A percentile compares a stretch with the other conserved stretches of the same genome.
These are phyloP conservation scores for Vitis hybrid DNA, from an alignment of 177 flowering plant genomes.

Conservation along the genomic window DNA sequence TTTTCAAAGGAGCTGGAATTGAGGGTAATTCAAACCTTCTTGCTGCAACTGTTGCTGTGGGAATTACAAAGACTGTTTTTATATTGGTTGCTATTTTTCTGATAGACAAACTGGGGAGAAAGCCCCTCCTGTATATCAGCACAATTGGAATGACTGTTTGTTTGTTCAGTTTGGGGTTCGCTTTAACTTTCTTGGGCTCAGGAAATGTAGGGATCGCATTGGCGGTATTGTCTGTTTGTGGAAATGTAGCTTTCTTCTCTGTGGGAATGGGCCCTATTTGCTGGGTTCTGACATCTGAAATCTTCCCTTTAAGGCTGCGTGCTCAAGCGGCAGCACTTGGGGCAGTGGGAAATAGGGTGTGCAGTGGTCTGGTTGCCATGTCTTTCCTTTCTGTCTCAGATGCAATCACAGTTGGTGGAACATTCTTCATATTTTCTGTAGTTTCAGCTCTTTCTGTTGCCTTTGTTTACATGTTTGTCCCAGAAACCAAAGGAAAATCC, in stretches of 20 bases:
- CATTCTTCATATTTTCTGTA: slow-evolving; percentile 62
- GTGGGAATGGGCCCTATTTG: slow-evolving; percentile 86
- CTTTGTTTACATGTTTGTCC: slow-evolving; percentile 61
- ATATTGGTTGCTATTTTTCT: slow-evolving; percentile 73
- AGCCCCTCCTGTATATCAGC: slow-evolving; percentile 77
- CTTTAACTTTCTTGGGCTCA: slow-evolving; percentile 39
- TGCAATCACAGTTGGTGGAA: slow-evolving; percentile 67
- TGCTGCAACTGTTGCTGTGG: slow-evolving; percentile 87
- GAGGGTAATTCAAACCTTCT: slow-evolving; percentile 51
- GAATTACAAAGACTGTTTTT: slow-evolving; percentile 68
- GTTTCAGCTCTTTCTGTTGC: slow-evolving; percentile 64
- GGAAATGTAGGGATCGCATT: slow-evolving; percentile 43
- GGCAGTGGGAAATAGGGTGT: slow-evolving; percentile 74
- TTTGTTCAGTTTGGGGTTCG: slow-evolving; percentile 45
- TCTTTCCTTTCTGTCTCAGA: slow-evolving; percentile 74
- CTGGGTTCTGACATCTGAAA: slow-evolving; percentile 86
- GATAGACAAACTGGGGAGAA: slow-evolving; percentile 77
- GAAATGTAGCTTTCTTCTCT: slow-evolving; percentile 87
- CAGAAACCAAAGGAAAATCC: slow-evolving; percentile 89
- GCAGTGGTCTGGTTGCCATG: slow-evolving; percentile 84
- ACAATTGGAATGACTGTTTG: slow-evolving; percentile 88
- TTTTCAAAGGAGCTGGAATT: slow-evolving; percentile 65
- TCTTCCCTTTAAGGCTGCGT: slow-evolving; percentile 75
- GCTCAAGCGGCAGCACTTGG: slow-evolving; percentile 89
- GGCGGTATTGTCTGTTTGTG: slow-evolving; percentile 66